Conservation (phyloP, 805 yeast species). For the Jamesozyma jinghongensis region DNA sequence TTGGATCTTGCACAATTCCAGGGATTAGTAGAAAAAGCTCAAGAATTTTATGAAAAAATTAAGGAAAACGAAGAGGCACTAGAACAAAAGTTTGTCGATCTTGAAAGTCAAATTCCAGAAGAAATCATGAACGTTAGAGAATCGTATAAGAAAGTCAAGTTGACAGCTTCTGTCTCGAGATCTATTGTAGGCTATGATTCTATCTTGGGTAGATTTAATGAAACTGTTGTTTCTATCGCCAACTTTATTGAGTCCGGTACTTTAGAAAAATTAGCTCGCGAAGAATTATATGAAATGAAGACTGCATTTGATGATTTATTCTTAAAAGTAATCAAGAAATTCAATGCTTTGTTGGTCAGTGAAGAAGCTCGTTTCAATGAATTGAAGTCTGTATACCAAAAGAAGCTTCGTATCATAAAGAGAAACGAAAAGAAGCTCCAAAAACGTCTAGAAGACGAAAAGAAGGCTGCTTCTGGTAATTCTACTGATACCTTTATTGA, state of each 20-base stretch:
- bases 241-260: slow-evolving; percentile 21
- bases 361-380: slow-evolving; percentile 29
- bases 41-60: slow-evolving; percentile 33
- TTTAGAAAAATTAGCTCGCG: slow-evolving; percentile 19
- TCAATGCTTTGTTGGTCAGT: slow-evolving; percentile 12
- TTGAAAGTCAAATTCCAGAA: slow-evolving; percentile 37
- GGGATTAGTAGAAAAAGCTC: slow-evolving; percentile 36
- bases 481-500: background rate
- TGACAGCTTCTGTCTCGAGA: slow-evolving; percentile 16
- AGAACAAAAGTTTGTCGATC: slow-evolving; percentile 37
- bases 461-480: background rate
- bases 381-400: slow-evolving; percentile 18
- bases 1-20: slow-evolving; percentile 40
- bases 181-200: slow-evolving; percentile 9
- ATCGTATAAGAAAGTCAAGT: slow-evolving; percentile 39
- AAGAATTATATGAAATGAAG: slow-evolving; percentile 27
- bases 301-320: slow-evolving; percentile 18
- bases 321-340: slow-evolving; percentile 10
- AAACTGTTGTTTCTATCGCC: slow-evolving; percentile 10
- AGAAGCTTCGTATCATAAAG: slow-evolving; percentile 19
- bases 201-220: slow-evolving; percentile 9
- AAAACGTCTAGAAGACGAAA: slow-evolving; percentile 3
- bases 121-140: slow-evolving; percentile 42
- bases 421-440: slow-evolving; percentile 19
- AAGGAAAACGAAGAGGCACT: slow-evolving; percentile 38